phyloP scores from a whole-genome alignment of 164 flowering plant genomes.

The Akebia trifoliata region DNA sequence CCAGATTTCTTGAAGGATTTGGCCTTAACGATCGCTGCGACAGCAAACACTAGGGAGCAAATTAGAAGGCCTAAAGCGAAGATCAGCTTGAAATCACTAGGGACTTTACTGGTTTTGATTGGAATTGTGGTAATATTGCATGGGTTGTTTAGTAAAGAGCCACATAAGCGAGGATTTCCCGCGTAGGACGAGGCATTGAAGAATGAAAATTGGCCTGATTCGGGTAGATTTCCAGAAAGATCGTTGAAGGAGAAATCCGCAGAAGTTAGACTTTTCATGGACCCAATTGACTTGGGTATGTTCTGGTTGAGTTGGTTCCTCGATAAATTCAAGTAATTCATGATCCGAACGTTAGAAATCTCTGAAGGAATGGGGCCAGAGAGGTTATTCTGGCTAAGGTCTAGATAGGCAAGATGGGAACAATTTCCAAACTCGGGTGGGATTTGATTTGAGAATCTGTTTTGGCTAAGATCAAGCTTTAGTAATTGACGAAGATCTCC shows the following conservation, averaged over 20 bases:
- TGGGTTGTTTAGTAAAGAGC: constrained; percentile 62
- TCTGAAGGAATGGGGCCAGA: constrained; percentile 65
- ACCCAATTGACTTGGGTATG: constrained; percentile 69
- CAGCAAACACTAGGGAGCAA: constrained; percentile 63
- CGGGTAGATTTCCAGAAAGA: constrained; percentile 76
- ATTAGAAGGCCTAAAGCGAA: constrained; percentile 64
- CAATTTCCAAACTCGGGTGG: constrained; percentile 69
- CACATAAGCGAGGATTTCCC: constrained; percentile 82
- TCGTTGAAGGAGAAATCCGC: constrained; percentile 96
- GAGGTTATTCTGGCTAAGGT: constrained; percentile 79
- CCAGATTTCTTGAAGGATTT: constrained; percentile 38
- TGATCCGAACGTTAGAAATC: constrained; percentile 52
- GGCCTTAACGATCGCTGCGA: constrained; percentile 64
- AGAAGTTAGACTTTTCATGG: constrained; percentile 75
- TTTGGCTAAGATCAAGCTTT: constrained; percentile 67
- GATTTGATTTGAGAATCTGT: constrained; percentile 50
- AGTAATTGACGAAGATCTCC: constrained; percentile 50
- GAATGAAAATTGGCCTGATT: constrained; percentile 68
- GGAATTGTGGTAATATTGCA: constrained; percentile 48
- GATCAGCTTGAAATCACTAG: constrained; percentile 55
- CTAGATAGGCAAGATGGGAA: constrained; percentile 56
- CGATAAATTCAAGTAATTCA: constrained; percentile 80
- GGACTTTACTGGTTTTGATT: constrained; percentile 23
- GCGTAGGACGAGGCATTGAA: constrained; percentile 81
- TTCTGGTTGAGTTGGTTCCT: constrained; percentile 59